Base-by-base conservation (phyloP, 2,329 filamentous ascomycete species). In the Claviceps monticola region DNA sequence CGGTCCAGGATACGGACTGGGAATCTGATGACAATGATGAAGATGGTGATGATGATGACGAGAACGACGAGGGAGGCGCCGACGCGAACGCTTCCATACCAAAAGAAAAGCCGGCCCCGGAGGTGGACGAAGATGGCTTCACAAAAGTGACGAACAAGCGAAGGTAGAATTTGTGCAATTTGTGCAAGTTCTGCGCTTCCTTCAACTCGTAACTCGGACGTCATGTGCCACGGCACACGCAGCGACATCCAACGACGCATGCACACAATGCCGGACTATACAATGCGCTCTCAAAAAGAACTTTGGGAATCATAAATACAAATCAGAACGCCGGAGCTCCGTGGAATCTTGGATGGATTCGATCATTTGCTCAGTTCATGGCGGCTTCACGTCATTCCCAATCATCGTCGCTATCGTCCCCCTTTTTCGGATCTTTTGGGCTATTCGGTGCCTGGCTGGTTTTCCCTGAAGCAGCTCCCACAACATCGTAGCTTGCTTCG, bases 401-500 rank as follows among this genome's bases (percentile, higher is more conserved):
- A 37, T 56, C 50, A 34, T 54, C 47, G 19, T 61, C 60, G 48
- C 68, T 74, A 41, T 65, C 62, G 4, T 77, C 75, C 7, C 62
- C 73, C 64, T 76, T 77, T 56, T 71, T 71, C 17, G 70, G 60
- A 37, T 77, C 78, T 63, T 79, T 81, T 26, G 80, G 80, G 62
- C 79, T 82, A 63, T 70, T 79, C 23, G 88, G 85, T 17, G 88
- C 84, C 57, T 86, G 85, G 65, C 87, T 95, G 39, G 83, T 81
- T 45, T 80, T 79, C 48, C 86, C 86, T 49, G 86, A 90, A 46
- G 81, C 74, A 5, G 84, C 83, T 7, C 86, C 85, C 46, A 98
- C 88, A 37, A 98, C 77, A 65, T 98, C 93, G 66, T 98, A 98
- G 70, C 89, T 95, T 17, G 88, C 88, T 60, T 98, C 93, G 64